Evolutionary conservation across 2,329 filamentous ascomycete species (phyloP).

Genomic region (Claviceps pazoutovae): DNA sequence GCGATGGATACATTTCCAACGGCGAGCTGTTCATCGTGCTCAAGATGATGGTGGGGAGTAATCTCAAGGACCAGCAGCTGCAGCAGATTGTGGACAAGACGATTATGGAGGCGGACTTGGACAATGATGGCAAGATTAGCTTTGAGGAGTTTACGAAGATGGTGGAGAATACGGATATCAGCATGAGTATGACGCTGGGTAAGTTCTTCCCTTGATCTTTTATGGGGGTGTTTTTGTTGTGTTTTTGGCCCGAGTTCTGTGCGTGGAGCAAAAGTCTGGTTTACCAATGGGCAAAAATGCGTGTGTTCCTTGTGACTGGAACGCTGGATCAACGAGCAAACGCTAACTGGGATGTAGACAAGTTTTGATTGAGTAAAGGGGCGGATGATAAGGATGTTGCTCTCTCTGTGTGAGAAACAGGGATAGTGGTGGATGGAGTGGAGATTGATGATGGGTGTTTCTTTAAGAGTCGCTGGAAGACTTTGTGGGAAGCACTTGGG

Average conservation of each 20-base stretch:
- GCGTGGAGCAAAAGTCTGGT: too few species aligned
- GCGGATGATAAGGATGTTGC: too few species aligned
- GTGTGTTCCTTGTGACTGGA: too few species aligned
- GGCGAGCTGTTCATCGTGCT: slow-evolving; percentile 97
- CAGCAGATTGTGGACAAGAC: slow-evolving; percentile 99
- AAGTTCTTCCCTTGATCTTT: slow-evolving; percentile 13
- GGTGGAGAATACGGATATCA: slow-evolving; percentile 85
- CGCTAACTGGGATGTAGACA: neutral
- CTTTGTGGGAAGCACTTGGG: slow-evolving; percentile 1
- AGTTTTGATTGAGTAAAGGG: neutral
- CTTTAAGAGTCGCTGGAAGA: slow-evolving; percentile 9
- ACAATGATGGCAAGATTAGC: slow-evolving; percentile 94
- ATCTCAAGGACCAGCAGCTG: slow-evolving; percentile 95
- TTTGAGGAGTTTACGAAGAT: slow-evolving; percentile 98
- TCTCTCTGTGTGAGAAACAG: neutral
- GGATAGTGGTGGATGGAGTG: neutral
- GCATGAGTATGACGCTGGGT: slow-evolving; percentile 63
- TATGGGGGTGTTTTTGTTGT: too few species aligned
- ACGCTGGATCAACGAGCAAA: too few species aligned
- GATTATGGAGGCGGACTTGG: slow-evolving; percentile 97
- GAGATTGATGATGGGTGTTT: neutral
- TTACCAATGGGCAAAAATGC: too few species aligned
- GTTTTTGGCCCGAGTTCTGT: too few species aligned
- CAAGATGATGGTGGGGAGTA: slow-evolving; percentile 99
- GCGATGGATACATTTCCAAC: slow-evolving; percentile 96